Percentiles rank a stretch among this genome's conserved stretches.
These are phyloP conservation scores for Fagus sylvatica DNA, from an alignment of 306 rosid genomes.

Conservation along the genomic window DNA sequence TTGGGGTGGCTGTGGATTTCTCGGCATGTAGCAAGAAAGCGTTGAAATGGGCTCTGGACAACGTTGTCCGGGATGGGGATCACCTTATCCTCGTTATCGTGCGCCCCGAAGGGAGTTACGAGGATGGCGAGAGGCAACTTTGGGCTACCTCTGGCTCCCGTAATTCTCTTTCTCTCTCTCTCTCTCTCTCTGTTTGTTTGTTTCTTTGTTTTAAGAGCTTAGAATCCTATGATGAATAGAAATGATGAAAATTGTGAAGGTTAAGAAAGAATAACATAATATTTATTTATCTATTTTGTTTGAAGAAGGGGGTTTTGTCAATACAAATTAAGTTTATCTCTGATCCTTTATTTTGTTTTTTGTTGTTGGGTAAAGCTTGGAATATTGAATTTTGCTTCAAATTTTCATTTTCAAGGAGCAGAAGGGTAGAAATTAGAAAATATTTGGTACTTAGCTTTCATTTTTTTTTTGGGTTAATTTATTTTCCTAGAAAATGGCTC, in stretches of 20 bases:
- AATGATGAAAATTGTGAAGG: too few species aligned
- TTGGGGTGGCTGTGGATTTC: slow-evolving; percentile 92
- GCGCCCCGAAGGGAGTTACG: slow-evolving; percentile 47
- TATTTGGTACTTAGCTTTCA: background rate
- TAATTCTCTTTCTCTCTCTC: slow-evolving; percentile 13
- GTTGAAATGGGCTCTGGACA: slow-evolving; percentile 75
- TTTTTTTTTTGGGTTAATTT: background rate
- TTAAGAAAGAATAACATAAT: too few species aligned
- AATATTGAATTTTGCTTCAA: background rate
- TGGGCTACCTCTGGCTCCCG: slow-evolving; percentile 85
- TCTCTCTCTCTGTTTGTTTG: background rate
- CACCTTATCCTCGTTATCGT: slow-evolving; percentile 55
- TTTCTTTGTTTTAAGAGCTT: background rate
- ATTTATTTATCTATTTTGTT: too few species aligned
- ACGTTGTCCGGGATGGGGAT: slow-evolving; percentile 68
- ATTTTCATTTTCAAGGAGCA: background rate
- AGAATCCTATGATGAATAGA: too few species aligned
- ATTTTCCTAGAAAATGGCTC: too few species aligned
- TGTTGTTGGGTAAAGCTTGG: background rate
- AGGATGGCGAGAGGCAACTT: slow-evolving; percentile 82
- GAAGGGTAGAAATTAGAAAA: background rate
- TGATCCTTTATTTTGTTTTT: background rate
- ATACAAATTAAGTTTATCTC: background rate
- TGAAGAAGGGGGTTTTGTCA: too few species aligned
- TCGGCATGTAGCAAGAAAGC: slow-evolving; percentile 73